Evolutionary conservation across 192 early-diverging fungal species (phyloP), one percentile per base, ranked within the genome.

Genomic region (Coemansia sp.): DNA sequence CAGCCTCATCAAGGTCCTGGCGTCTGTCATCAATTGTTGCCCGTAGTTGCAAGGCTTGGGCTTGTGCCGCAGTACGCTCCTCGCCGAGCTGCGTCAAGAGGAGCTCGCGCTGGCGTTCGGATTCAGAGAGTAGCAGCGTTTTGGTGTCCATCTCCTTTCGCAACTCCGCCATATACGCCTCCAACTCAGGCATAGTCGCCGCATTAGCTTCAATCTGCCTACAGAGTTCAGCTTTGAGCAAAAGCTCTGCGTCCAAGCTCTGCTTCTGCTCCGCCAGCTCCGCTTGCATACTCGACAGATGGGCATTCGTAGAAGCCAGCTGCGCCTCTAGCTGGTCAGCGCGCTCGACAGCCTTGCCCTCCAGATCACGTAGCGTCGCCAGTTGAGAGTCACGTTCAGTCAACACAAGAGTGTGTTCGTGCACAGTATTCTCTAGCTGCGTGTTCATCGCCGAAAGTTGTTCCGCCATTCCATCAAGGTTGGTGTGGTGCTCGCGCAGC

Each of bases 121-220:
- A 53, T 25, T 53, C 51, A 1, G 51, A 53, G 25, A 53, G 51
- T 12, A 29, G 29, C 51, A 23, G 51, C 51, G 51, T 2, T 7
- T 53, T 29, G 25, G 23, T 63, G 41, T 31, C 67, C 9, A 64
- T 44, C 7, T 59, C 27, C 23, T 21, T 63, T 19, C 46, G 61
- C 57, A 73, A 31, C 3, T 59, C 31, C 12, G 23, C 69, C 4
- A 64, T 32, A 41, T 71, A 66, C 5, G n/a, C 31, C 62, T 76
- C 53, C 37, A 71, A 55, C 39, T 64, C 69, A 0, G 29, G 11
- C 23, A 59, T 32, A 6, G 12, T 1, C 4, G 39, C 34, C 3
- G 51, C 59, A n/a, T 51, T 58, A 3, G 51, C 45, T 25, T 66
- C 70, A 19, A 75, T 61, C 42, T 80, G 55, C 60, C 39, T 51